Base-by-base conservation (phyloP, 1,284 basidiomycete genomes). In the Sanghuangporus baumii region DNA sequence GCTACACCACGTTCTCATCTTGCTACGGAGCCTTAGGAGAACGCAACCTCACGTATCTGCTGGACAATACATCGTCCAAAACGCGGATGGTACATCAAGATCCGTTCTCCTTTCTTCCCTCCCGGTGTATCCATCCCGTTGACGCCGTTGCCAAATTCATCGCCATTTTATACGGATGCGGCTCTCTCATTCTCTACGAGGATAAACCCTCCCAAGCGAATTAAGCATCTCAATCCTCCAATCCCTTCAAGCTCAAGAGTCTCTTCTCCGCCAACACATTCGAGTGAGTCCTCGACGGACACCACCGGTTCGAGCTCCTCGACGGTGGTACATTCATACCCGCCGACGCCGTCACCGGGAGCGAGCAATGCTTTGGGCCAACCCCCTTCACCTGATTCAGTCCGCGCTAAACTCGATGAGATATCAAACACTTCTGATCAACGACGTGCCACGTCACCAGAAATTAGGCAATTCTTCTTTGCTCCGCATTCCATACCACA, bases 51-150 rank as follows among this genome's bases (percentile, higher is more conserved):
- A 20, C 81, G 79, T 0, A 72, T 89, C 6, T 79, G 81, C 61
- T 92, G 89, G 89, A 83, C 81, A 20, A 83, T 91, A 31, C 89
- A 91, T 69, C 81, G 85, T 7, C 89, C 89, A 2, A 82, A 84
- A 66, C 82, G 87, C 40, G 89, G 89, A 26, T 92, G 89, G 89
- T 91, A 91, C 71, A 84, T 92, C 65, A 86, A 86, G 55, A 74
- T 92, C 20, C 81, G 86, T 20, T 76, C 87, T 0, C 88, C 89
- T 0, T 70, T 76, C 6, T 89, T 88, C 65, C 85, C 86, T 1
- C 81, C 82, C 16, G 84, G 82, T 4, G 77, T 82, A 16, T 87
- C 81, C 69, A 89, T 91, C 46, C 79, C 86, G 1, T 74, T 91
- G 18, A 74, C 78, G 6, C 86, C 89, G 6, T 75, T 88, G 0